Base-by-base conservation (phyloP, 2,329 filamentous ascomycete species). In the Phaeophleospora eucalypticola region DNA sequence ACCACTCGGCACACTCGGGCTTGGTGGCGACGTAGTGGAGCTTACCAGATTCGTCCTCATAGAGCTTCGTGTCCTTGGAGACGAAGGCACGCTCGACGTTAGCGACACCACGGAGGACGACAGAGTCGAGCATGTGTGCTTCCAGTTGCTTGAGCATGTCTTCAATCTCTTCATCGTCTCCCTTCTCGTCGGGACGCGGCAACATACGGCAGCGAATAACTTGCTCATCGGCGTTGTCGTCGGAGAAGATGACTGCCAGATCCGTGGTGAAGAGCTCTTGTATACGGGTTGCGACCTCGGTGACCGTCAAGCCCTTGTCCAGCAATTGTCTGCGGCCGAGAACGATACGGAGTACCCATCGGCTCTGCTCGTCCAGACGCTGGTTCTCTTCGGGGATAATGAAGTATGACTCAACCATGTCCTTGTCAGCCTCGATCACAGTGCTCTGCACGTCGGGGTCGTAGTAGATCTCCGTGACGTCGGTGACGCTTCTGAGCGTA, bases 401-500 rank as follows among this genome's bases (percentile, higher is more conserved):
- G 72, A 91, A 97, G 75, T 95, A 96, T 0, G 91, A 95, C 58
- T 96, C 89, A 4, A 98, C 87, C 81, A 97, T 94, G 62, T 97
- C 93, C 51, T 80, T 71, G 74, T 98, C 93, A 46, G 87, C 87
- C 29, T 86, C 79, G 59, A 98, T 95, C 56, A 83, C 86, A 0
- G 94, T 98, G 21, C 80, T 77, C 59, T 87, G 82, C 49, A 96
- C 84, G 49, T 94, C 86, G 0, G 93, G 93, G 65, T 98, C 93
- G 62, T 97, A 97, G 77, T 95, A 96, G 49, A 98, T 91, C 68
- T 98, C 94, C 0, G 90, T 95, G 38, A 88, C 81, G 36, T 91
- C 85, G 0, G 90, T 95, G 49, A 98, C 88, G 10, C 88, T 93
- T 38, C 90, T 86, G 53, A 98, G 75, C 58, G 87, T 96, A 14